These are phyloP conservation scores for Ophiocordyceps camponoti-leonardi DNA, from an alignment of 2,329 filamentous ascomycete genomes.

Conservation along the genomic window DNA sequence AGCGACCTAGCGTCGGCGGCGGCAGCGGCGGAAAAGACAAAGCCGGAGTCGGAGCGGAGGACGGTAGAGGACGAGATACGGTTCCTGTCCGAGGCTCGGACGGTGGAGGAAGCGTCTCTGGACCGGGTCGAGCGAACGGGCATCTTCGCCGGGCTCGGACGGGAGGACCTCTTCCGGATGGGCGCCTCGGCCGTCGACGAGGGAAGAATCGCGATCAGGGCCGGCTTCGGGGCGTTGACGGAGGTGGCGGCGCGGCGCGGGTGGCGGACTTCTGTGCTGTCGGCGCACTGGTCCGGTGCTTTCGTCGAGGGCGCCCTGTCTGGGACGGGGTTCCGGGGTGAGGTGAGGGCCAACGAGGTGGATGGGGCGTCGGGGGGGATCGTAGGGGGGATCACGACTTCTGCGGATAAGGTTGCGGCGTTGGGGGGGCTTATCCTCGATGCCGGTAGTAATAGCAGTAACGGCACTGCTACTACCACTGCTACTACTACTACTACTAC, in stretches of 20 bases:
- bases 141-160: conserved; percentile 25
- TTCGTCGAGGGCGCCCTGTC: conserved; percentile 28
- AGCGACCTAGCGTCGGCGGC: conserved; percentile 20
- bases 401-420: conserved; percentile 27
- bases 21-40: conserved; percentile 10
- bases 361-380: conserved; percentile 9
- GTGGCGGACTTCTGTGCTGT: conserved; percentile 26
- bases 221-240: conserved; percentile 21
- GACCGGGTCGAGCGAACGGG: conserved; percentile 22
- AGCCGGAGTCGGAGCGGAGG: conserved; percentile 10
- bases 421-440: conserved; percentile 6
- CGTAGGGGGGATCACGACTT: conserved; percentile 14
- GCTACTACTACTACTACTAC: neutral
- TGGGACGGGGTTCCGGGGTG: conserved; percentile 9
- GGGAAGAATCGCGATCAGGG: conserved; percentile 17
- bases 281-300: conserved; percentile 32
- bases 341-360: conserved; percentile 27
- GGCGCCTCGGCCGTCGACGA: conserved; percentile 17
- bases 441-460: neutral
- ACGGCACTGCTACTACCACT: no score
- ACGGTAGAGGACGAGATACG: conserved; percentile 20
- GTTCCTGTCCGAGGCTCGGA: conserved; percentile 24
- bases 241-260: conserved; percentile 9
- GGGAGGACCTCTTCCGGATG: conserved; percentile 15
- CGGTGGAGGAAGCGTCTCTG: conserved; percentile 28